These are phyloP conservation scores for Entomortierella parvispora DNA, from an alignment of 192 early-diverging fungal species.

Conservation along the genomic window DNA sequence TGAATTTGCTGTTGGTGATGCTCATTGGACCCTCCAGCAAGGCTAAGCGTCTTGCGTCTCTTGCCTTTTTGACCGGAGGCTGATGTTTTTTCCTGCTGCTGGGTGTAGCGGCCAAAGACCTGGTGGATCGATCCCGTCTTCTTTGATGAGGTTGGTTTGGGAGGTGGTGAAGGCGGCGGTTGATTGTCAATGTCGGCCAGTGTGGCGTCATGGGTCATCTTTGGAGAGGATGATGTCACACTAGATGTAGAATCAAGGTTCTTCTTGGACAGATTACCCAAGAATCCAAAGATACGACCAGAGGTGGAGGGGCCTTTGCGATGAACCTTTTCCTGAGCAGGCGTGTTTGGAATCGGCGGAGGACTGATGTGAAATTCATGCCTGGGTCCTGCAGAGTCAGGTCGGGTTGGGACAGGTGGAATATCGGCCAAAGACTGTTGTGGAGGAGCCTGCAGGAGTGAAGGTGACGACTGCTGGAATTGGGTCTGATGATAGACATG, in stretches of 20 bases:
- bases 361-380: slow-evolving; percentile 6
- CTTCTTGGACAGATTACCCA: slow-evolving; percentile 49
- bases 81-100: slow-evolving; percentile 5
- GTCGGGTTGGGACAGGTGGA: slow-evolving; percentile 32
- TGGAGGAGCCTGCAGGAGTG: slow-evolving; percentile 14
- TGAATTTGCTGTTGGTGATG: slow-evolving; percentile 43
- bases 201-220: slow-evolving; percentile 21
- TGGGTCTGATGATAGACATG: slow-evolving; percentile 39
- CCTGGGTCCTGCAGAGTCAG: slow-evolving; percentile 1
- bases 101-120: slow-evolving; percentile 28
- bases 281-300: slow-evolving; percentile 45
- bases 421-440: slow-evolving; percentile 16
- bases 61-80: slow-evolving; percentile 29
- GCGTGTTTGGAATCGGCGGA: slow-evolving; percentile 16
- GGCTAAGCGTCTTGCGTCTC: slow-evolving; percentile 45
- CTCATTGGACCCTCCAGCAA: slow-evolving; percentile 41
- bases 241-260: slow-evolving; percentile 31
- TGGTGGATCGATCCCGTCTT: slow-evolving; percentile 39
- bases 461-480: slow-evolving; percentile 43
- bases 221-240: slow-evolving; percentile 21
- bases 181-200: slow-evolving; percentile 6
- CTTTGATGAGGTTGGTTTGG: slow-evolving; percentile 15
- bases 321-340: slow-evolving; percentile 18
- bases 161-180: slow-evolving; percentile 1
- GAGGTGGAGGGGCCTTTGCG: slow-evolving; percentile 38